Evolutionary conservation across 352 stramenopile species (phyloP).

Genomic region (Phytophthora idaei): DNA sequence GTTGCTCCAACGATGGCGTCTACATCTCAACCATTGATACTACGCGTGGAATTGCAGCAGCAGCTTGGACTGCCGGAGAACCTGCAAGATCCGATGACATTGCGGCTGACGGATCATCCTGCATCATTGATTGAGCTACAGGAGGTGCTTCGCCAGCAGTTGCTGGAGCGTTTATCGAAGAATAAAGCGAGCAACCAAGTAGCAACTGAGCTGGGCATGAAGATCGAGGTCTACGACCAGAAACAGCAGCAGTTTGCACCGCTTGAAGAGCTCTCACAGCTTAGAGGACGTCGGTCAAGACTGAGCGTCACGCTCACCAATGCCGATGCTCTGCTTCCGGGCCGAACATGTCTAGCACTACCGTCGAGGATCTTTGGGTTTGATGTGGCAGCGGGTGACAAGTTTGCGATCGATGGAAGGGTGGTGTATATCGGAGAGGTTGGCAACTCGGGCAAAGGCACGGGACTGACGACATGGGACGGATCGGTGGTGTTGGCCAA

Average conservation of each 20-base stretch:
- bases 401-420: constrained; percentile 62
- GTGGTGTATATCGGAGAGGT: constrained; percentile 64
- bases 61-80: constrained; percentile 23
- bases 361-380: constrained; percentile 65
- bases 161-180: constrained; percentile 16
- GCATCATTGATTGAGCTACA: constrained; percentile 30
- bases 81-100: constrained; percentile 31
- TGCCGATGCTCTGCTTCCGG: constrained; percentile 24
- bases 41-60: constrained; percentile 50
- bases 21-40: constrained; percentile 11
- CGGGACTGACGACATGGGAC: constrained; percentile 91
- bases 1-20: constrained; percentile 20
- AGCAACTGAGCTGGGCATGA: constrained; percentile 23
- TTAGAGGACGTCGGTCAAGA: constrained; percentile 34
- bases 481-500: constrained; percentile 92
- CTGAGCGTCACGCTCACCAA: constrained; percentile 47
- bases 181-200: not conserved
- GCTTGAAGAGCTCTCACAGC: constrained; percentile 36
- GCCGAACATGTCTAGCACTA: constrained; percentile 45
- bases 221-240: constrained; percentile 49
- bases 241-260: constrained; percentile 39
- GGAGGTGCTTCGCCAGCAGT: constrained; percentile 28
- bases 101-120: constrained; percentile 28
- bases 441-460: constrained; percentile 85
- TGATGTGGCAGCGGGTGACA: constrained; percentile 36